phyloP scores from a whole-genome alignment of 768 basidiomycete genomes.

The Boletus pseudopeckii region DNA sequence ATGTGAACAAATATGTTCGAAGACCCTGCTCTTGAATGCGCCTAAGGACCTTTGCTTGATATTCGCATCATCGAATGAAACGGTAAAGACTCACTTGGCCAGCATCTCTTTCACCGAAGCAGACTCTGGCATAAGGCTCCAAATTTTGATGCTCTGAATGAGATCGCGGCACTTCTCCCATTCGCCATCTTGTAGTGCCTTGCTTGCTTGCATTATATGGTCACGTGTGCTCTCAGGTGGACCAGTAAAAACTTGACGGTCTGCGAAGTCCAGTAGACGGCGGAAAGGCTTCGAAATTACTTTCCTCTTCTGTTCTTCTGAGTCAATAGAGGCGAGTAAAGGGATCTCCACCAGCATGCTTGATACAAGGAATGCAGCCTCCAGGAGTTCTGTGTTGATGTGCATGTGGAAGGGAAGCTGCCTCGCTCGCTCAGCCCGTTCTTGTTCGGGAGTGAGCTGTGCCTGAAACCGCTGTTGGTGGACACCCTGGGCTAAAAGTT shows the following conservation, averaged over 20 bases:
- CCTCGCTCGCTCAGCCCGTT: slow-evolving; percentile 92
- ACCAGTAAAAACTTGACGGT: slow-evolving; percentile 95
- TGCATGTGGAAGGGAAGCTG: slow-evolving; percentile 99
- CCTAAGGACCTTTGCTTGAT: slow-evolving; percentile 39
- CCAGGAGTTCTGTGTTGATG: slow-evolving; percentile 96
- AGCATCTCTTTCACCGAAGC: slow-evolving; percentile 91
- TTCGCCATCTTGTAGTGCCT: slow-evolving; percentile 92
- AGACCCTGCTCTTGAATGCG: slow-evolving; percentile 98
- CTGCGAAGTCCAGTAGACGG: slow-evolving; percentile 91
- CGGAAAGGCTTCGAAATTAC: slow-evolving; percentile 96
- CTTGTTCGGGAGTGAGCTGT: slow-evolving; percentile 87
- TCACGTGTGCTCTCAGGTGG: slow-evolving; percentile 98
- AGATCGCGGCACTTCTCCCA: slow-evolving; percentile 96
- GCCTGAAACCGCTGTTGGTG: slow-evolving; percentile 87
- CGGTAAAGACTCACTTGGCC: slow-evolving; percentile 58
- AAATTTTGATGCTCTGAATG: slow-evolving; percentile 95
- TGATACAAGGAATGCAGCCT: slow-evolving; percentile 95
- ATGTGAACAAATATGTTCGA: slow-evolving; percentile 97
- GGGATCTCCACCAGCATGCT: slow-evolving; percentile 99
- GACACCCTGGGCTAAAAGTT: slow-evolving; percentile 93
- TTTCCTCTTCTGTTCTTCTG: slow-evolving; percentile 91
- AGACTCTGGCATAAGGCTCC: slow-evolving; percentile 93
- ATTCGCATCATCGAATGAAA: neutral
- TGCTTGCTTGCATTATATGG: slow-evolving; percentile 99
- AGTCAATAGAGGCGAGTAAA: slow-evolving; percentile 88